Evolutionary conservation across 2,329 filamentous ascomycete species (phyloP), one percentile per base, ranked within the genome.

Genomic region (Madurella mycetomatis): DNA sequence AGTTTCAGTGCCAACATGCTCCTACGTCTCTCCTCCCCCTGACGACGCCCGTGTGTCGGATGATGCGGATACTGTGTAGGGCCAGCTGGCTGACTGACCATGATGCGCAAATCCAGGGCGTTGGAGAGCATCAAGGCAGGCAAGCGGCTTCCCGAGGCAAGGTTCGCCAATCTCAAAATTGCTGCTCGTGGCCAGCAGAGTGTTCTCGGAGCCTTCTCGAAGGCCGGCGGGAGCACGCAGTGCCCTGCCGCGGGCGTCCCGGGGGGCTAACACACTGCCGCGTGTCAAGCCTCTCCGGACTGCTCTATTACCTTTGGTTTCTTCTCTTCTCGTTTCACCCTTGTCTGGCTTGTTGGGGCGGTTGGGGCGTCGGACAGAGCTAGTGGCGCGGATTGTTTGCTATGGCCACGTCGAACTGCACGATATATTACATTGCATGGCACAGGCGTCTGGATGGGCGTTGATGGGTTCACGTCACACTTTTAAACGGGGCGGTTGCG

Each of bases 61-160:
- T 39, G 11, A 17, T 25, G 39, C 48, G 56, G 53, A 56, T 54
- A 56, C 54, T 59, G 54, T 59, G 51, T 48, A 53, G 43, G 31
- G 44, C 40, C 34, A 34, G 30, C 51, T 49, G 44, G 47, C 37
- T 31, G 31, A 56, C 49, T 44, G 11, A 53, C 51, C 34, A 46
- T 5, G 30, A 18, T 19, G 37, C 48, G 30, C 47, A 41, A 30
- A 50, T 11, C 45, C 54, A 89, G 87, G 89, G 83, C 89, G 5
- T 72, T 95, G n/a, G 88, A 95, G 67, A 92, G 90, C 67, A 78
- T 96, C 61, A 88, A 86, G 61, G 84, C 80, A 1, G 87, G 86
- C 2, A 89, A 82, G 67, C 78, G 91, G 52, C 75, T 95, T 41
- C 78, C 87, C 0, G 92, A 96, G 72, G 80, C 84, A 30, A 76